Evolutionary conservation across 495 filamentous ascomycete species (phyloP).

Genomic region (Chlorociboria aeruginascens): DNA sequence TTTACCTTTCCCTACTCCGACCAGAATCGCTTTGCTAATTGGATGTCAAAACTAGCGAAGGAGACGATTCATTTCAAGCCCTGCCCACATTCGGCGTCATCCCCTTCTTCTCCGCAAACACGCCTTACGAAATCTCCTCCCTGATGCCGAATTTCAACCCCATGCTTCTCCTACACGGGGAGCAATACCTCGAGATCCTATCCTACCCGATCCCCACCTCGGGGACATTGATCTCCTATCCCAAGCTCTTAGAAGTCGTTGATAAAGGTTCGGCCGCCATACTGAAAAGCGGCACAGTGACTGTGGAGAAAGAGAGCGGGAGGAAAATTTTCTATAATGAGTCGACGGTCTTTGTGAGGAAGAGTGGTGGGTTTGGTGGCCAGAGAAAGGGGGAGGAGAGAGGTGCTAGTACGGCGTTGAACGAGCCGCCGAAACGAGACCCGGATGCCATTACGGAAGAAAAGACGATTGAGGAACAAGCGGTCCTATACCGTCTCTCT

Average conservation of each 20-base stretch:
- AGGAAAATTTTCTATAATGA: constrained; percentile 97
- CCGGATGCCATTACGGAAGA: constrained; percentile 80
- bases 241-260: constrained; percentile 82
- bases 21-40: not conserved
- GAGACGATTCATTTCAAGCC: constrained; percentile 79
- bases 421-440: constrained; percentile 63
- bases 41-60: constrained; percentile 40
- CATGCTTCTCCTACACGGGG: constrained; percentile 98
- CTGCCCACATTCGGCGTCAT: constrained; percentile 92
- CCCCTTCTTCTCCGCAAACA: constrained; percentile 75
- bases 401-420: constrained; percentile 64
- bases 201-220: constrained; percentile 90
- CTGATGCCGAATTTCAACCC: constrained; percentile 90
- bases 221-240: constrained; percentile 67
- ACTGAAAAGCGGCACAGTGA: constrained; percentile 66
- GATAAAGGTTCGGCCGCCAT: constrained; percentile 92
- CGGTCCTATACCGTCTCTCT: constrained; percentile 85
- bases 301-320: constrained; percentile 66
- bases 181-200: constrained; percentile 94
- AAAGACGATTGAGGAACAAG: constrained; percentile 87
- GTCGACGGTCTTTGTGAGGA: constrained; percentile 79
- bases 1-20: not conserved
- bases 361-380: constrained; percentile 86
- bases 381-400: constrained; percentile 66
- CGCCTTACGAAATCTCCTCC: constrained; percentile 70